Conservation (phyloP, 2,329 filamentous ascomycete genomes). For the Pseudogymnoascus pannorum region DNA sequence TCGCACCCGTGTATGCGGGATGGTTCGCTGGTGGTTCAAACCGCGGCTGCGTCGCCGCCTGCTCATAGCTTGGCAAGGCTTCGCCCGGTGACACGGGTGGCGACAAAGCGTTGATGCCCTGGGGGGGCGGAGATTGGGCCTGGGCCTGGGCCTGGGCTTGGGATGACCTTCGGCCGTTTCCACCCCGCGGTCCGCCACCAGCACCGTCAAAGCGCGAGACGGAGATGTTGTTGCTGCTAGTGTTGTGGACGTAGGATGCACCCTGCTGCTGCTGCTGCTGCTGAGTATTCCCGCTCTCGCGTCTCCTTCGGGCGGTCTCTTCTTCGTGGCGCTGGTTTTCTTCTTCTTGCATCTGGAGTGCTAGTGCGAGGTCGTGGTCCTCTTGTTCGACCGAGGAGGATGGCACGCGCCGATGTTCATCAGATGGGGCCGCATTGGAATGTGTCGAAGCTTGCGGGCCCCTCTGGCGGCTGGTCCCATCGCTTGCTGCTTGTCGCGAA, state of each 20-base stretch:
- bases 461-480: conserved; percentile 32
- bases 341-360: conserved; percentile 88
- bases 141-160: conserved; percentile 32
- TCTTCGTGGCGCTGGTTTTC: conserved; percentile 71
- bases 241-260: conserved; percentile 21
- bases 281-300: conserved; percentile 63
- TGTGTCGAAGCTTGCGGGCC: background rate
- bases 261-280: conserved; percentile 59
- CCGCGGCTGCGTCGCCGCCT: conserved; percentile 48
- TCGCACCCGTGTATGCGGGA: conserved; percentile 34
- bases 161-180: conserved; percentile 14
- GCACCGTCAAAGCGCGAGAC: conserved; percentile 22
- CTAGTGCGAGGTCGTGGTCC: conserved; percentile 77
- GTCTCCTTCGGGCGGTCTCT: conserved; percentile 52
- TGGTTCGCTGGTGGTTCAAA: conserved; percentile 45
- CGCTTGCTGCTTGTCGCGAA: background rate
- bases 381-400: conserved; percentile 51
- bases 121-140: background rate
- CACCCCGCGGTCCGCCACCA: conserved; percentile 19
- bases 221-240: conserved; percentile 23
- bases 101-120: background rate
- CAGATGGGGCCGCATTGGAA: background rate
- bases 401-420: conserved; percentile 1
- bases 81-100: conserved; percentile 43
- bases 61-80: conserved; percentile 59